Evolutionary conservation across 2,329 filamentous ascomycete genomes (phyloP), one percentile per base, ranked within the genome.

Genomic region (Phialophora tarda): DNA sequence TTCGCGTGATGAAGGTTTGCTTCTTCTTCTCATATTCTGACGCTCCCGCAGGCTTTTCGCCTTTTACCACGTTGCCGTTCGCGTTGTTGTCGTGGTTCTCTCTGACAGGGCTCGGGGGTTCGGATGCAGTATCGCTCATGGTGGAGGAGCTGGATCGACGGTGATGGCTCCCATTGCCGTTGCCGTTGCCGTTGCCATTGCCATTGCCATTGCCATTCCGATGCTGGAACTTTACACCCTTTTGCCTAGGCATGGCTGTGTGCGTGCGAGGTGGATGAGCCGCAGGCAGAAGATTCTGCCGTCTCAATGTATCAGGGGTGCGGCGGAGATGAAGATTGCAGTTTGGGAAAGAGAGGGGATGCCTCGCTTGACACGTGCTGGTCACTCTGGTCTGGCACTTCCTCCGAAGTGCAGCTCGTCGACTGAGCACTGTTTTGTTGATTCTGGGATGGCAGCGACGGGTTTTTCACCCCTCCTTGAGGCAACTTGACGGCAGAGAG

Each of bases 21-120:
- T 96, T 97, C 82, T 99, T 99, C 87, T 98, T 98, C 77, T 98
- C 93, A 78, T 96, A 97, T 69, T 97, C 95, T 73, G 87, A 86
- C 66, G 82, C 77, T 63, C 76, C 76, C 60, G 78, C 76, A 55
- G 74, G 72, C 60, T 81, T 79, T 73, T 79, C 77, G 28, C 64
- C 62, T 51, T 68, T 66, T 34, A 63, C 24, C 23, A 61, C 51
- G 17, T 56, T 58, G 24, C 63, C 68, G 66, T 67, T 75, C 67
- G 51, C 71, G 69, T 58, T 74, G 73, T 64, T 76, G 30, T 53
- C 48, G 76, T 61, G 75, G 73, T 54, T 76, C 72, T 61, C 75
- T 73, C 62, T 77, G 75, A 34, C 72, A 72, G 84, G 84, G 72
- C 84, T 88, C 67, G 82, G 80, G 17, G 79, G 77, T 44, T 82